These are phyloP conservation scores for Holtermannia corniformis DNA, from an alignment of 768 basidiomycete genomes.

Conservation along the genomic window DNA sequence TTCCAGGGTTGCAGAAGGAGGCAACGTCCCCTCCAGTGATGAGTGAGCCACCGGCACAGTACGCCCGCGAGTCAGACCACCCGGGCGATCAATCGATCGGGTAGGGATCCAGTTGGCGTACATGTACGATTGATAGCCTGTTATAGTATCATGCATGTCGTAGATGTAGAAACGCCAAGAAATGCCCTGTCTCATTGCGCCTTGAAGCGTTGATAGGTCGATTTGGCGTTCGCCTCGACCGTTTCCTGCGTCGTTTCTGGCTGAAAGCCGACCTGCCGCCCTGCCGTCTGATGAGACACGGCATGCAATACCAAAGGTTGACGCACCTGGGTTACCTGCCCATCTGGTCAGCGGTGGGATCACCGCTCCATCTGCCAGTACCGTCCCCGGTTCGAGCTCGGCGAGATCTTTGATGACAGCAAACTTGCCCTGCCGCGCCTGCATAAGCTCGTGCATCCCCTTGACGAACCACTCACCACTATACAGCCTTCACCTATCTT, in stretches of 20 bases:
- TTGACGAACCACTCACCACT: slow-evolving; percentile 53
- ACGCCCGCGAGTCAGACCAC: too few species aligned
- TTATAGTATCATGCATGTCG: not conserved
- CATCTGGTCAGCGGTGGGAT: slow-evolving; percentile 80
- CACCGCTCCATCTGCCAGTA: slow-evolving; percentile 84
- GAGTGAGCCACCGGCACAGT: too few species aligned
- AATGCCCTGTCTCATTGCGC: too few species aligned
- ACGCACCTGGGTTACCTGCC: slow-evolving; percentile 75
- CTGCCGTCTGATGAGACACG: slow-evolving; percentile 43
- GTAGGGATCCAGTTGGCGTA: not conserved
- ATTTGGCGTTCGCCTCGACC: slow-evolving; percentile 74
- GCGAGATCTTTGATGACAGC: slow-evolving; percentile 94
- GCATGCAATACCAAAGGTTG: not conserved
- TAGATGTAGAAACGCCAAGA: too few species aligned
- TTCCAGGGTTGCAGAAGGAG: too few species aligned
- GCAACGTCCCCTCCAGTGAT: too few species aligned
- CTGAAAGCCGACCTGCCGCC: slow-evolving; percentile 69
- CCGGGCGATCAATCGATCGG: too few species aligned
- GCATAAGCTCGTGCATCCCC: not conserved
- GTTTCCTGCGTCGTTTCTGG: slow-evolving; percentile 92
- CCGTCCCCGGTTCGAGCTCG: slow-evolving; percentile 75
- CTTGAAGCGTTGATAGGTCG: slow-evolving; percentile 74
- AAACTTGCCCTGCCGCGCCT: slow-evolving; percentile 71
- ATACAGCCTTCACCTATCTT: slow-evolving; percentile 93
- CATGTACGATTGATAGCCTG: not conserved